Evolutionary conservation across 371 early-diverging fungal genomes (phyloP).

Genomic region (Syncephalastrum monosporum): DNA sequence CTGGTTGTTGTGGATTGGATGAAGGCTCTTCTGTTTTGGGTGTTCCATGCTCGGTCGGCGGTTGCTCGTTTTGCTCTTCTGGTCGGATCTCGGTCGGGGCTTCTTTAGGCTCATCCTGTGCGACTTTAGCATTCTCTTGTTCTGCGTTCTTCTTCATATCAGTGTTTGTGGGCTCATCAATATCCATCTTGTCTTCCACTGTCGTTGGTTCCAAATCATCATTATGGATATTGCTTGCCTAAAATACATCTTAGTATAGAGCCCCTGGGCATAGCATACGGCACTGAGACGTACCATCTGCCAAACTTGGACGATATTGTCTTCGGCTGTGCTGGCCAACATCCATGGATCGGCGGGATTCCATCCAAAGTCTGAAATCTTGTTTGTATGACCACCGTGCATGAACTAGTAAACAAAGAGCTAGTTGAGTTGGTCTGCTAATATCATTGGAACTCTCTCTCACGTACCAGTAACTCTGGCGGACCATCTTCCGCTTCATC

Average conservation of each 20-base stretch:
- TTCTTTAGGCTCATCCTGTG: too few relatives aligned
- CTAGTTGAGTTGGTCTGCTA: neutral
- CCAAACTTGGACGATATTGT: constrained; percentile 99
- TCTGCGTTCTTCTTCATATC: neutral
- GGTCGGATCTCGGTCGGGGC: too few relatives aligned
- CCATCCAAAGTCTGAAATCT: constrained; percentile 97
- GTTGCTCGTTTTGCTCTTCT: too few relatives aligned
- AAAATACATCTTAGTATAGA: neutral
- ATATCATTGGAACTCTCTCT: neutral
- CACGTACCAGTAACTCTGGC: constrained; percentile 89
- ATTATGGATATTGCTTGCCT: neutral
- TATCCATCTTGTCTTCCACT: neutral
- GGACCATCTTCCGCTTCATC: constrained; percentile 99
- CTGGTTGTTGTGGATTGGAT: too few relatives aligned
- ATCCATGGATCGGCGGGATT: constrained; percentile 97
- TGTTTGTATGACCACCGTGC: constrained; percentile 99
- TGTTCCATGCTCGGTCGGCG: too few relatives aligned
- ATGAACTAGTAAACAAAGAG: constrained; percentile 70
- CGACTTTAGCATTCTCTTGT: neutral
- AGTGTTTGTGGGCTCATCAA: neutral
- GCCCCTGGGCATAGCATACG: neutral
- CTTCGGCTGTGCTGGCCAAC: constrained; percentile 93
- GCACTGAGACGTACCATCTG: constrained; percentile 76
- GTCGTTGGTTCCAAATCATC: neutral
- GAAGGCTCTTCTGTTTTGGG: too few relatives aligned